phyloP scores from a whole-genome alignment of 176 grass and related monocot genomes.

The Oryza longistaminata region DNA sequence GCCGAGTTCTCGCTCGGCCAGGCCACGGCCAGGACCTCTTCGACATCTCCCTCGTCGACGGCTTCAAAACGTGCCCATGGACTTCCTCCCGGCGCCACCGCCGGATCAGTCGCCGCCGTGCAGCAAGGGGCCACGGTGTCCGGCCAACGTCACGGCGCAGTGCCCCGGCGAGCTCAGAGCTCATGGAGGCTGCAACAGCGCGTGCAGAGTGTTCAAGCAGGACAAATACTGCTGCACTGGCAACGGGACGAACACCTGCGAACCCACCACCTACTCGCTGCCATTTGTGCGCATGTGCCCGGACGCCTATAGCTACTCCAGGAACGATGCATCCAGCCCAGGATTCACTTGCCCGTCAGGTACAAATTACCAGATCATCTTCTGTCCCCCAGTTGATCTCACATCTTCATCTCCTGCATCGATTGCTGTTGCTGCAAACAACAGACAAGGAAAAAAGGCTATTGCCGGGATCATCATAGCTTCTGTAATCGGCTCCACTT shows the following conservation, averaged over 20 bases:
- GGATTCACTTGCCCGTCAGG: constrained; percentile 31
- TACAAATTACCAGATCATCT: constrained; percentile 39
- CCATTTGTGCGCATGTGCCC: constrained; percentile 41
- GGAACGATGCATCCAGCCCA: not conserved
- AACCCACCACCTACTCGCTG: constrained; percentile 4
- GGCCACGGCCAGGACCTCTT: not conserved
- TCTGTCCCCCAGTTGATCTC: constrained; percentile 28
- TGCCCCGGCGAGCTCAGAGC: constrained; percentile 35
- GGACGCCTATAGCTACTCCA: constrained; percentile 29
- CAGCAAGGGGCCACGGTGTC: constrained; percentile 13
- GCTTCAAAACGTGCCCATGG: constrained; percentile 68
- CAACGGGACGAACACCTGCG: not conserved
- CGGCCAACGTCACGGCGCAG: constrained; percentile 17
- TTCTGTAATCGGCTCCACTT: not conserved
- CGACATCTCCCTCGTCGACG: constrained; percentile 42
- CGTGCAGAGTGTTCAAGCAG: constrained; percentile 33
- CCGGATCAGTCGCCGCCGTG: not conserved
- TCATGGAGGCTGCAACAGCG: constrained; percentile 28
- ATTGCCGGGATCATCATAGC: not conserved
- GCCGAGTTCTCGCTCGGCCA: constrained; percentile 19
- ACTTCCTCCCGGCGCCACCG: constrained; percentile 23
- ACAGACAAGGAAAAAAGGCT: constrained; percentile 24
- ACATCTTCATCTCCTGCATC: not conserved
- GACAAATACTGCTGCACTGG: constrained; percentile 16
- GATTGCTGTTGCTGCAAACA: not conserved